phyloP scores from a whole-genome alignment of 768 basidiomycete genomes.

The Hericium coralloides region DNA sequence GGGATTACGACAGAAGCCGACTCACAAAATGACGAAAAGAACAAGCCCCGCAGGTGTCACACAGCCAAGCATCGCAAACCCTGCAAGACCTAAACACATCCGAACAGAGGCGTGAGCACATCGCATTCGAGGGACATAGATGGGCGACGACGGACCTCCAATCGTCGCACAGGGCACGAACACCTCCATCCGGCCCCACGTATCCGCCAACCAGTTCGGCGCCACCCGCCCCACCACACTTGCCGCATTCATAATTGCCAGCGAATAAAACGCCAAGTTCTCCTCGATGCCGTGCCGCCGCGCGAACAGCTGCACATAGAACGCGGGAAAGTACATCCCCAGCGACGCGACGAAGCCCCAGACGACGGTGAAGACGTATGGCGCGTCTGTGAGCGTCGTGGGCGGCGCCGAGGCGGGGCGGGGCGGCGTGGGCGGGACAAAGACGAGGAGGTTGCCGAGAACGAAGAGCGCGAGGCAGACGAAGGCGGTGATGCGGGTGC shows the following conservation, averaged over 20 bases:
- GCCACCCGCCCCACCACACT: background rate
- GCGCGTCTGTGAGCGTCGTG: background rate
- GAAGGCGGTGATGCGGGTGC: background rate
- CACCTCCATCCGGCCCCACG: background rate
- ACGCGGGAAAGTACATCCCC: slow-evolving; percentile 1
- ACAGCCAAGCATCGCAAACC: background rate
- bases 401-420: background rate
- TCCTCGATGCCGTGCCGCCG: background rate
- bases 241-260: background rate
- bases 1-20: background rate
- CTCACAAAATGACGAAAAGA: background rate
- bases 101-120: background rate
- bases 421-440: background rate
- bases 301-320: background rate
- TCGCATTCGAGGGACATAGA: background rate
- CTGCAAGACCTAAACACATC: background rate
- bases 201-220: background rate
- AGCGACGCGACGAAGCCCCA: background rate
- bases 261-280: background rate
- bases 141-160: background rate
- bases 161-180: background rate
- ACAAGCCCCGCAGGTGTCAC: background rate
- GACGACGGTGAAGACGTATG: background rate
- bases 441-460: background rate
- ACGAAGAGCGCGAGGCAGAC: background rate